Evolutionary conservation across 2,329 filamentous ascomycete genomes (phyloP).

Genomic region (Diplodia mutila): DNA sequence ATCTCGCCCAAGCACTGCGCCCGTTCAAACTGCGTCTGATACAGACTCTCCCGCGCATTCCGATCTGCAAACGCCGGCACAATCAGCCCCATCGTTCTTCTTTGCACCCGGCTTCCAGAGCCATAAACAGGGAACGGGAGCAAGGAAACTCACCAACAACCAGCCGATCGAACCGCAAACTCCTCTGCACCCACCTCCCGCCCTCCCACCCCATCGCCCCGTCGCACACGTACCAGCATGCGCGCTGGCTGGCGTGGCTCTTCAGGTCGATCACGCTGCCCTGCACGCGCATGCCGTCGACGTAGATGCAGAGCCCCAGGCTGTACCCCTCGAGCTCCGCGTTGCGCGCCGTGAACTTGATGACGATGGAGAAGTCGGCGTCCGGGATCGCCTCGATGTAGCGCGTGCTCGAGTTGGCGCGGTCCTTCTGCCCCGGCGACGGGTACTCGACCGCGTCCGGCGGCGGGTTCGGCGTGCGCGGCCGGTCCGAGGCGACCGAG

Average conservation of each 20-base stretch:
- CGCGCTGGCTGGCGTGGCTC: neutral
- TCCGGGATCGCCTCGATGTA: slow-evolving; percentile 12
- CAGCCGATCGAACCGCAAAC: slow-evolving; percentile 1
- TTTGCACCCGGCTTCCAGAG: neutral
- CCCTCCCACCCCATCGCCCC: slow-evolving; percentile 8
- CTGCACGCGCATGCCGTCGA: slow-evolving; percentile 6
- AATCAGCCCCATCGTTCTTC: neutral
- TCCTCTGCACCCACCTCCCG: slow-evolving; percentile 14
- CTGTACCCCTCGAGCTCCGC: neutral
- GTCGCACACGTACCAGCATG: slow-evolving; percentile 17
- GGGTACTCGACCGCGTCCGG: slow-evolving; percentile 5
- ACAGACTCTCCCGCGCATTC: slow-evolving; percentile 14
- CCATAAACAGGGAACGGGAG: neutral
- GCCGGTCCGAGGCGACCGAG: neutral
- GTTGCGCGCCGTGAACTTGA: slow-evolving; percentile 20
- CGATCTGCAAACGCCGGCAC: neutral
- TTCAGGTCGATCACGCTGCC: slow-evolving; percentile 15
- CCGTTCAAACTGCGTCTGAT: neutral
- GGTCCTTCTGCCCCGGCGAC: neutral
- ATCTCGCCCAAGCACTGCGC: slow-evolving; percentile 14
- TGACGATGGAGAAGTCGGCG: slow-evolving; percentile 20
- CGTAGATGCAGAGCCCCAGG: slow-evolving; percentile 14
- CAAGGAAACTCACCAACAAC: neutral
- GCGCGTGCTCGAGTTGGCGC: slow-evolving; percentile 8
- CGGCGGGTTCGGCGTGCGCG: neutral